A percentile compares a stretch with the other conserved stretches of the same genome.
These are phyloP conservation scores for Kokia cookei DNA, from an alignment of 441 rosid genomes.

Conservation along the genomic window DNA sequence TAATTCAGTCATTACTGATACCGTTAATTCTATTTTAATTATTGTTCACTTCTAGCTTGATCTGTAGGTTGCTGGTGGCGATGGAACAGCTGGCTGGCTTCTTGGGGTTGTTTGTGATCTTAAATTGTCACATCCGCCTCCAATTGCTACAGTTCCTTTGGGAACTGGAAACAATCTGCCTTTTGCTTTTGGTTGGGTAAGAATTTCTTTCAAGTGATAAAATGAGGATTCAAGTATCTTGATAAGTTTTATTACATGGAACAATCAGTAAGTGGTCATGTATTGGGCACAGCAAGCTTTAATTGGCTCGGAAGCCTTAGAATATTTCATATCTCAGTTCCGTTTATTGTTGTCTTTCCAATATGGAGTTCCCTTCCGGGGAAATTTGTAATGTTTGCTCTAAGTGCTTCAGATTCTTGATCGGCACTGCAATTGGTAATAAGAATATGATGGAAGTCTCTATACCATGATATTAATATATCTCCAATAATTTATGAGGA, in stretches of 20 bases:
- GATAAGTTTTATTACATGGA: neutral
- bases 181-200: constrained; percentile 89
- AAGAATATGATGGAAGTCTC: neutral
- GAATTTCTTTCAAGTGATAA: constrained; percentile 12
- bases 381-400: neutral
- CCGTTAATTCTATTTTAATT: neutral
- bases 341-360: neutral
- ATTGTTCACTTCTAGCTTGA: neutral
- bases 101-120: constrained; percentile 89
- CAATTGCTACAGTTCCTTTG: constrained; percentile 78
- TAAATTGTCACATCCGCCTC: constrained; percentile 75
- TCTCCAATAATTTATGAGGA: neutral
- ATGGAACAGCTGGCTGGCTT: constrained; percentile 97
- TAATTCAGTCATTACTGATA: too few relatives aligned
- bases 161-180: constrained; percentile 97
- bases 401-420: neutral
- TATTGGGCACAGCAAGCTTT: neutral
- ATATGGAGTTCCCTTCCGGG: neutral
- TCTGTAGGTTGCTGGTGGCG: constrained; percentile 85
- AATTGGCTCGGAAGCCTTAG: neutral
- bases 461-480: neutral
- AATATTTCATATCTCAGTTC: neutral
- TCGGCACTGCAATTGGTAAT: neutral
- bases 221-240: neutral
- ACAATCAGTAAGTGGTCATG: neutral